phyloP scores from a whole-genome alignment of 148 eudicot species.

The Tetragonia tetragonoides region DNA sequence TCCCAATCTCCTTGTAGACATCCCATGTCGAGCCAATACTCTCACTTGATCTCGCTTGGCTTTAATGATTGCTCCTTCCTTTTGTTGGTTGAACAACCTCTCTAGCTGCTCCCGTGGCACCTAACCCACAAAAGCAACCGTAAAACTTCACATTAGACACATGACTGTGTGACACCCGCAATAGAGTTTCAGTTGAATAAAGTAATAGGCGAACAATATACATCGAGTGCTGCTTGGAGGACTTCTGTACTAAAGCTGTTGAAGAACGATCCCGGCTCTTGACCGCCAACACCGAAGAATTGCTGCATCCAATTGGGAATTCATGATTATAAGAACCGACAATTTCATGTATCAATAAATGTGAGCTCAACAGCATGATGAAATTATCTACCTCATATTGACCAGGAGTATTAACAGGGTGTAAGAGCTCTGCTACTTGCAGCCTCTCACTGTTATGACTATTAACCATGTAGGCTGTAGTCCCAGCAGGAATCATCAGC shows the following conservation, averaged over 20 bases:
- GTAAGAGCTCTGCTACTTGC: slow-evolving; percentile 23
- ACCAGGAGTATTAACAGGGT: slow-evolving; percentile 31
- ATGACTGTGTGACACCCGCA: background rate
- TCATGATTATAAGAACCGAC: background rate
- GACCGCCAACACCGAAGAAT: slow-evolving; percentile 26
- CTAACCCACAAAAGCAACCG: background rate
- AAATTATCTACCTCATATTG: slow-evolving; percentile 16
- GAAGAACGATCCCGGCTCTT: slow-evolving; percentile 16
- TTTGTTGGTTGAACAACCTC: slow-evolving; percentile 23
- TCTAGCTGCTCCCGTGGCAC: slow-evolving; percentile 20
- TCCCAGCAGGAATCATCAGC: slow-evolving; percentile 29
- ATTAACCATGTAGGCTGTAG: slow-evolving; percentile 21
- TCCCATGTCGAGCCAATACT: slow-evolving; percentile 20
- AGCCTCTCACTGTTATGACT: slow-evolving; percentile 23
- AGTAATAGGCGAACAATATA: slow-evolving; percentile 7
- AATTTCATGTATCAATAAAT: too few relatives aligned
- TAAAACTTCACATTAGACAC: background rate
- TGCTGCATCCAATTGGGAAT: slow-evolving; percentile 13
- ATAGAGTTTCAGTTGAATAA: background rate
- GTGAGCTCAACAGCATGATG: background rate
- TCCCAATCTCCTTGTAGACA: slow-evolving; percentile 13
- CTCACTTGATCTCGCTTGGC: slow-evolving; percentile 28
- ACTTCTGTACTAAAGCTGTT: slow-evolving; percentile 29
- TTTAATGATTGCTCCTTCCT: slow-evolving; percentile 28
- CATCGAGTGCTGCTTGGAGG: slow-evolving; percentile 34